Conservation (phyloP, 2,329 filamentous ascomycete genomes). For the Penicillium olsonii region DNA sequence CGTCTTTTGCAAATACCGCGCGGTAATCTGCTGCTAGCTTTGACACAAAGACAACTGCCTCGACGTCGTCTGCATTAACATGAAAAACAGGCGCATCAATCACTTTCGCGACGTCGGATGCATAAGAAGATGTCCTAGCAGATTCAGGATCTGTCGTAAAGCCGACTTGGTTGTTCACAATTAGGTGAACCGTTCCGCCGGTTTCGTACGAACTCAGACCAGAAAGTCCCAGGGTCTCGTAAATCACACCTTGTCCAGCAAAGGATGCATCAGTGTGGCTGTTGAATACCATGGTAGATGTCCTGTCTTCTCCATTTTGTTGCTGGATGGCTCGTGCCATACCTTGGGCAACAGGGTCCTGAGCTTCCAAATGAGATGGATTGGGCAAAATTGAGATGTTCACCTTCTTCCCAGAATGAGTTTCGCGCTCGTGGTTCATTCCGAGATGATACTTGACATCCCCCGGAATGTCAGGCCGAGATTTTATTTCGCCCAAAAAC, state of each 20-base stretch:
- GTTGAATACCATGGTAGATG: conserved; percentile 94
- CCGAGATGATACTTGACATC: conserved; percentile 99
- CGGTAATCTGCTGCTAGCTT: conserved; percentile 97
- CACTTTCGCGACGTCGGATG: conserved; percentile 97
- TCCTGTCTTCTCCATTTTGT: conserved; percentile 92
- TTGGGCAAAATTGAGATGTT: conserved; percentile 98
- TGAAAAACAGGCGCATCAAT: conserved; percentile 99
- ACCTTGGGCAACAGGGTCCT: conserved; percentile 95
- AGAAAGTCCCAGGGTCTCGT: conserved; percentile 98
- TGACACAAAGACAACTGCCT: conserved; percentile 97
- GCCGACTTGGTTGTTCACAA: conserved; percentile 99
- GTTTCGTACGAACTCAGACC: conserved; percentile 94
- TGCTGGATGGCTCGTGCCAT: conserved; percentile 98
- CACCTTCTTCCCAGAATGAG: conserved; percentile 95
- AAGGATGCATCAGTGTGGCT: conserved; percentile 97
- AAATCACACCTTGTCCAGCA: conserved; percentile 93
- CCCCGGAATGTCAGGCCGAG: conserved; percentile 92
- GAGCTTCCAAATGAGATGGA: conserved; percentile 95
- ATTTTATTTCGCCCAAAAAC: conserved; percentile 84
- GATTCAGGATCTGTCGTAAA: conserved; percentile 99
- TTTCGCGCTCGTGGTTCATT: conserved; percentile 99
- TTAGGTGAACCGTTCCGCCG: conserved; percentile 92
- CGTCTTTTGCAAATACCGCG: conserved; percentile 96
- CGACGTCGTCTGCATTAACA: conserved; percentile 97
- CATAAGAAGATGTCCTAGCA: conserved; percentile 95